Conservation (phyloP, 805 yeast species). For the Maudiozyma bulderi region DNA sequence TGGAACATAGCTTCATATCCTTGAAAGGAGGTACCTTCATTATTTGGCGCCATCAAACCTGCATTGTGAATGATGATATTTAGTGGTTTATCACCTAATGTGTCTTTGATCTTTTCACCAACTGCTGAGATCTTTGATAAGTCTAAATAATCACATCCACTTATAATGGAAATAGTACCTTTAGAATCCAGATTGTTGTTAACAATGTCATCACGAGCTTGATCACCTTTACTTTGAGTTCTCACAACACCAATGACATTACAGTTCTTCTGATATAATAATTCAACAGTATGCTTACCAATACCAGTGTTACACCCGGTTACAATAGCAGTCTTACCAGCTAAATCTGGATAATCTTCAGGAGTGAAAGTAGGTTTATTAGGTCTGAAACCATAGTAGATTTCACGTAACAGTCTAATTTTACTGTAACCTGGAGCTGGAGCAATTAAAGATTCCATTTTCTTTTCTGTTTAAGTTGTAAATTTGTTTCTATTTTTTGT, state of each 20-base stretch:
- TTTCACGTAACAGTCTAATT: constrained; percentile 8
- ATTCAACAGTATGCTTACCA: constrained; percentile 21
- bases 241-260: constrained; percentile 28
- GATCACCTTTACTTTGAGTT: constrained; percentile 26
- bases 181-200: constrained; percentile 20
- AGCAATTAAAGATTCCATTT: constrained; percentile 4
- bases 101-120: constrained; percentile 14
- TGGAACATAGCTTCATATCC: constrained; percentile 33
- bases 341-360: constrained; percentile 29
- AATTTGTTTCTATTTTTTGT: too few relatives aligned
- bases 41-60: constrained; percentile 28
- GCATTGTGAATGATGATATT: constrained; percentile 31
- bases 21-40: constrained; percentile 23
- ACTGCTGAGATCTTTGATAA: constrained; percentile 29
- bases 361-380: constrained; percentile 25
- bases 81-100: constrained; percentile 15
- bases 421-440: constrained; percentile 18
- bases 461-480: neutral
- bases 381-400: constrained; percentile 20
- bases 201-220: constrained; percentile 23
- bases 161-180: constrained; percentile 18
- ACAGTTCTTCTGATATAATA: constrained; percentile 28
- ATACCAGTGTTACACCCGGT: constrained; percentile 36
- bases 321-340: constrained; percentile 31
- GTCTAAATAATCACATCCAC: constrained; percentile 33